Evolutionary conservation across 2,329 filamentous ascomycete genomes (phyloP).

Genomic region (Pyrenophora tritici-repentis): DNA sequence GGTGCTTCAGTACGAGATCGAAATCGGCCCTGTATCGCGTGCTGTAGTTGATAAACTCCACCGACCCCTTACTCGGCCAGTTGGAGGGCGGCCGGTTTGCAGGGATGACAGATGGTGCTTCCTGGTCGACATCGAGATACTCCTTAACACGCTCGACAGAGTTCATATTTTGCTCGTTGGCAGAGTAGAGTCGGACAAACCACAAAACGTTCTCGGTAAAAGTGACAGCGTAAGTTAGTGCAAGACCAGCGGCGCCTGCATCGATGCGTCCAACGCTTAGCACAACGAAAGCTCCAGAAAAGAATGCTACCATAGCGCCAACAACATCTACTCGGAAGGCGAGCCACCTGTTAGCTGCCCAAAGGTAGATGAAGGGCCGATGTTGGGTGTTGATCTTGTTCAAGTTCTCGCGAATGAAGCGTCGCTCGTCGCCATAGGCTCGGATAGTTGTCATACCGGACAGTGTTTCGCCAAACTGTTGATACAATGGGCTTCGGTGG

Average conservation of each 20-base stretch:
- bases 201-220: slow-evolving; percentile 97
- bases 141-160: slow-evolving; percentile 97
- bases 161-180: slow-evolving; percentile 99
- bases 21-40: slow-evolving; percentile 88
- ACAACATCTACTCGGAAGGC: slow-evolving; percentile 88
- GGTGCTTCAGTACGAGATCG: slow-evolving; percentile 79
- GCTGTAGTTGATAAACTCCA: slow-evolving; percentile 87
- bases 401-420: slow-evolving; percentile 92
- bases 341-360: slow-evolving; percentile 97
- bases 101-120: slow-evolving; percentile 77
- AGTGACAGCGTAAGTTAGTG: slow-evolving; percentile 91
- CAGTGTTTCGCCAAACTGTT: slow-evolving; percentile 96
- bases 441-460: slow-evolving; percentile 95
- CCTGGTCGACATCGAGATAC: slow-evolving; percentile 94
- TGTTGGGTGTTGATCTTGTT: slow-evolving; percentile 86
- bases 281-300: slow-evolving; percentile 89
- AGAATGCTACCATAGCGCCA: slow-evolving; percentile 91
- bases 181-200: slow-evolving; percentile 91
- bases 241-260: slow-evolving; percentile 88
- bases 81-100: slow-evolving; percentile 75
- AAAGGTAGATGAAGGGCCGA: slow-evolving; percentile 92
- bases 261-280: slow-evolving; percentile 81
- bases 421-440: slow-evolving; percentile 90
- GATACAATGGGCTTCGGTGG: slow-evolving; percentile 91
- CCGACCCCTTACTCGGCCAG: slow-evolving; percentile 84